A percentile compares a stretch with the other conserved stretches of the same genome.
Conservation (phyloP, 2,329 filamentous ascomycete species). For the Elsinoe necatrix region DNA sequence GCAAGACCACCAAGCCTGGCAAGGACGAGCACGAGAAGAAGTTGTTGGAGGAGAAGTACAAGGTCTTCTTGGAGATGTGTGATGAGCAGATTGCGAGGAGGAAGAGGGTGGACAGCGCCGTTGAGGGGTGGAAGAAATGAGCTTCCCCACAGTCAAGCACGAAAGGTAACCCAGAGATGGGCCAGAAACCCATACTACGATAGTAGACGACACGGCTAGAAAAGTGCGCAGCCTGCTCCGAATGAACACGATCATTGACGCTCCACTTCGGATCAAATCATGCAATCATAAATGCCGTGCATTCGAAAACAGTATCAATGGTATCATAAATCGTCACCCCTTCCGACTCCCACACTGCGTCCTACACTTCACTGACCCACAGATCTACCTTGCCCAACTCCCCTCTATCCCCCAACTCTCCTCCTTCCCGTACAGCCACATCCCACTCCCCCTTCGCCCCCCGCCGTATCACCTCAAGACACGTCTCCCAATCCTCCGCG, state of each 20-base stretch:
- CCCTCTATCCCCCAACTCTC: not conserved
- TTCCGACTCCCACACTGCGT: not conserved
- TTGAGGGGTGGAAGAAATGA: constrained; percentile 28
- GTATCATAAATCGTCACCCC: constrained; percentile 9
- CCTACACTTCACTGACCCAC: not conserved
- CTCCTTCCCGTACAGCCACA: constrained; percentile 60
- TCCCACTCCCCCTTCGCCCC: constrained; percentile 56
- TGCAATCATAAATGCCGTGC: not conserved
- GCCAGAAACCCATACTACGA: not conserved
- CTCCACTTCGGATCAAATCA: not conserved
- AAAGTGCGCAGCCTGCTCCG: not conserved
- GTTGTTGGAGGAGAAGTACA: constrained; percentile 80
- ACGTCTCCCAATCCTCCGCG: constrained; percentile 90
- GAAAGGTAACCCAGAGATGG: not conserved
- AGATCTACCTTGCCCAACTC: constrained; percentile 19
- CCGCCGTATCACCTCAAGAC: constrained; percentile 57
- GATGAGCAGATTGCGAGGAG: constrained; percentile 76
- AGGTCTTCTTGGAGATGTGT: constrained; percentile 91
- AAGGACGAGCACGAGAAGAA: constrained; percentile 65
- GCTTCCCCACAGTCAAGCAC: not conserved
- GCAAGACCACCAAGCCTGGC: constrained; percentile 69
- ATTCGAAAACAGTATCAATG: not conserved
- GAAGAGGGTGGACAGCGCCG: constrained; percentile 59
- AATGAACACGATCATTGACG: constrained; percentile 1
- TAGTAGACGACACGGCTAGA: not conserved